A percentile compares a stretch with the other conserved stretches of the same genome.
phyloP scores from a whole-genome alignment of 257 asterid genomes.

The Petrea volubilis region DNA sequence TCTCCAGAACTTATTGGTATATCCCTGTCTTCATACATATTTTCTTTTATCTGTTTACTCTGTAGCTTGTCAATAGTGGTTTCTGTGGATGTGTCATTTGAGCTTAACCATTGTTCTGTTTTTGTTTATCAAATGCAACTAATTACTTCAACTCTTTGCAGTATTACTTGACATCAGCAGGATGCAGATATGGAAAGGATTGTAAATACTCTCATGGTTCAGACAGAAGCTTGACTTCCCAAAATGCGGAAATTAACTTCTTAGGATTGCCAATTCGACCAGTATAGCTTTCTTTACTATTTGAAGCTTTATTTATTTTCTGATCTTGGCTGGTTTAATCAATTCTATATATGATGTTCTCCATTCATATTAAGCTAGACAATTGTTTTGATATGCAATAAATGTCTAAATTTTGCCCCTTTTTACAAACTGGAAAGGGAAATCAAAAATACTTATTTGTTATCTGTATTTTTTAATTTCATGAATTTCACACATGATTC shows the following conservation, averaged over 20 bases:
- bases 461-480: neutral
- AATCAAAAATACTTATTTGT: neutral
- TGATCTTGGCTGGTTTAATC: neutral
- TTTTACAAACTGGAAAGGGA: neutral
- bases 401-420: neutral
- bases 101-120: neutral
- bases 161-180: conserved; percentile 71
- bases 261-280: conserved; percentile 75
- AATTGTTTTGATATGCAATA: neutral
- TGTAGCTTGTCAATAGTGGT: neutral
- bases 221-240: conserved; percentile 36
- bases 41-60: no score
- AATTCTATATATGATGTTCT: neutral
- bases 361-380: neutral
- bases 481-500: neutral
- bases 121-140: conserved; percentile 21
- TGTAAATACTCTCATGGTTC: conserved; percentile 68
- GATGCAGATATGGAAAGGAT: conserved; percentile 72
- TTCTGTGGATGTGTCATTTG: neutral
- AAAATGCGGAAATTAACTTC: conserved; percentile 49
- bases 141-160: conserved; percentile 38
- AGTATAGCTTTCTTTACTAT: conserved; percentile 38
- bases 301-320: conserved; percentile 6
- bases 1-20: neutral
- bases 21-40: neutral